These are phyloP conservation scores for Saccharomyces eubayanus DNA, from an alignment of 805 yeast species.

Conservation along the genomic window DNA sequence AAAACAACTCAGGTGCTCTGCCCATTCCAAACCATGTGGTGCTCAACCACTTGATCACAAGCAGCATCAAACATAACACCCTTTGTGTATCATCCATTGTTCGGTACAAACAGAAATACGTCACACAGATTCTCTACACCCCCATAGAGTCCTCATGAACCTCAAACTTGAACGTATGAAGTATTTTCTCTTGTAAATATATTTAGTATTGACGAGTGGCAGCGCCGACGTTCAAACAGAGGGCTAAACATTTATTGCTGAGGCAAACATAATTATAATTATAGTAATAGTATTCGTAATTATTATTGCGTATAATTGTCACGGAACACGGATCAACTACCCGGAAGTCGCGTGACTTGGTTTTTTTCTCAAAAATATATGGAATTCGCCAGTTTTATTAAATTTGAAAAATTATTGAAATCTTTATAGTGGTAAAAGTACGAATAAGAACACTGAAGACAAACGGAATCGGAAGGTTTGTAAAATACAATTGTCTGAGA, in stretches of 20 bases:
- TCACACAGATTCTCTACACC: slow-evolving; percentile 85
- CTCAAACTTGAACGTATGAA: background rate
- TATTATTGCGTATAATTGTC: background rate
- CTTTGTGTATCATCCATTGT: slow-evolving; percentile 89
- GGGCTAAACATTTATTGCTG: background rate
- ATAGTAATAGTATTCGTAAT: background rate
- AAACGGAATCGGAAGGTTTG: background rate
- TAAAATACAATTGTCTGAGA: background rate
- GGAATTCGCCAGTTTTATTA: background rate
- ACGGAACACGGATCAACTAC: background rate
- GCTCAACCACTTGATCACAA: slow-evolving; percentile 85
- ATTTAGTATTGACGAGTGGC: background rate
- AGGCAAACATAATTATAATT: background rate
- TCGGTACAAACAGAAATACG: slow-evolving; percentile 80
- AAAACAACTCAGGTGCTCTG: slow-evolving; percentile 79
- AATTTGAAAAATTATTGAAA: background rate
- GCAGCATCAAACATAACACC: slow-evolving; percentile 87
- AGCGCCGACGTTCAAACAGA: background rate
- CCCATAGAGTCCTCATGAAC: slow-evolving; percentile 34
- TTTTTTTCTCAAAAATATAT: background rate
- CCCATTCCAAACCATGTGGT: slow-evolving; percentile 95
- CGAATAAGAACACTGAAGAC: background rate
- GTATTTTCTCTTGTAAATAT: background rate
- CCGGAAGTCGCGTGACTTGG: background rate
- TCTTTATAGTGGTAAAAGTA: background rate